These are phyloP conservation scores for Globisporangium cederbergense DNA, from an alignment of 352 stramenopile species.

Conservation along the genomic window DNA sequence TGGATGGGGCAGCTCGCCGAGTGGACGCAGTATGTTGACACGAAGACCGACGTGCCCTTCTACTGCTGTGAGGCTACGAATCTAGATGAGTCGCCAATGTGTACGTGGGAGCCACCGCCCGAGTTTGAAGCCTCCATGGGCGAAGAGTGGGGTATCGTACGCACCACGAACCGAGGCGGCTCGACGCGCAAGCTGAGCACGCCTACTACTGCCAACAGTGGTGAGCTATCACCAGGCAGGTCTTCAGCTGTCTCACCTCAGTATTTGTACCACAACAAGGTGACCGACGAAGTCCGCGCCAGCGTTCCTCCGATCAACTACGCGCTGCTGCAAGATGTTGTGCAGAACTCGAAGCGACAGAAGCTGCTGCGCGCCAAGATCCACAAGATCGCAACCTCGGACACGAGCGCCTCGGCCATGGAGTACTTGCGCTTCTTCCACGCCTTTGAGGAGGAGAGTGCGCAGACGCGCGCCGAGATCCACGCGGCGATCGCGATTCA, in stretches of 20 bases:
- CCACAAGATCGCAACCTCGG: constrained; percentile 39
- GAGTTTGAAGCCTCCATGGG: constrained; percentile 70
- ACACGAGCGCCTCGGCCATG: constrained; percentile 43
- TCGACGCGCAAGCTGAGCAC: constrained; percentile 8
- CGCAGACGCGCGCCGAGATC: constrained; percentile 41
- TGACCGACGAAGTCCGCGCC: constrained; percentile 43
- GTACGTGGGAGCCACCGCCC: constrained; percentile 59
- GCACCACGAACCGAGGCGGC: constrained; percentile 12
- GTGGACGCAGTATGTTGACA: constrained; percentile 77
- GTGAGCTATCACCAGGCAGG: constrained; percentile 9
- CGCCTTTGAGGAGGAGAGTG: constrained; percentile 60
- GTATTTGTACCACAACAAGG: constrained; percentile 68
- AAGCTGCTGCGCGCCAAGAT: constrained; percentile 53
- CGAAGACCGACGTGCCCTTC: constrained; percentile 45
- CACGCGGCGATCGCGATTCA: constrained; percentile 58
- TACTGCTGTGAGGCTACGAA: constrained; percentile 25
- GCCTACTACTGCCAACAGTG: background rate
- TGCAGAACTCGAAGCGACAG: constrained; percentile 67
- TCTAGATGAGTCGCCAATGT: constrained; percentile 16
- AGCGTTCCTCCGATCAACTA: constrained; percentile 56
- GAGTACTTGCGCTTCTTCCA: constrained; percentile 76
- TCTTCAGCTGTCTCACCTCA: constrained; percentile 14
- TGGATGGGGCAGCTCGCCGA: constrained; percentile 60
- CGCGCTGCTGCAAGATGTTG: constrained; percentile 58
- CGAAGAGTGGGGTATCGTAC: constrained; percentile 55